These are phyloP conservation scores for Pseudopediastrum boryanum DNA, from an alignment of 139 green algal genomes.

Conservation along the genomic window DNA sequence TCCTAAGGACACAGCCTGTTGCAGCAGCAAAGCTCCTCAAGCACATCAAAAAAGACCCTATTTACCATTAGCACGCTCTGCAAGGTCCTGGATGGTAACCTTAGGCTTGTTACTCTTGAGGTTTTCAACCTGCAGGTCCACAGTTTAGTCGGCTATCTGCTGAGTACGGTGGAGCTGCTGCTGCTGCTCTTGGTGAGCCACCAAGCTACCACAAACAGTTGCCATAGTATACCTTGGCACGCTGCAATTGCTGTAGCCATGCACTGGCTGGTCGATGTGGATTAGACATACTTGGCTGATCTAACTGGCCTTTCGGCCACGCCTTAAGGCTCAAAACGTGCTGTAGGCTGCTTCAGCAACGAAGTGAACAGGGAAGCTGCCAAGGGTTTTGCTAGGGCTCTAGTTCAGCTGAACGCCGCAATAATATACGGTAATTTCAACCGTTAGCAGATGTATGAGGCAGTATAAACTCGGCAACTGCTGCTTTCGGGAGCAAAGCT, in stretches of 20 bases:
- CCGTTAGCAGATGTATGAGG: no score
- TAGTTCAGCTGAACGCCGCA: no score
- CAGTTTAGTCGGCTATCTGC: neutral
- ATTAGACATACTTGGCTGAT: conserved; percentile 33
- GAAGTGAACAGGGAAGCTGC: no score
- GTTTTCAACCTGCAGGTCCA: conserved; percentile 55
- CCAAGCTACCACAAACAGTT: no score
- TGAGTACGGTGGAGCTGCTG: neutral
- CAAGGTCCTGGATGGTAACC: conserved; percentile 73
- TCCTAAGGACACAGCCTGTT: neutral
- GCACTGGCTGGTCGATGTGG: conserved; percentile 32
- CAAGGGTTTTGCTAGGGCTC: no score
- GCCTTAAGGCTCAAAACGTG: no score
- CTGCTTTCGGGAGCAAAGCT: no score
- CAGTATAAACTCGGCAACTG: no score
- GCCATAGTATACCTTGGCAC: conserved; percentile 40
- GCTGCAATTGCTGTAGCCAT: conserved; percentile 36
- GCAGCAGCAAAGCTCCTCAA: neutral
- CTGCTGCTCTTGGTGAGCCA: neutral
- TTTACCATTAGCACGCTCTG: conserved; percentile 67
- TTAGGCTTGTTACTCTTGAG: conserved; percentile 54
- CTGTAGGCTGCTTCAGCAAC: no score
- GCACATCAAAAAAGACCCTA: neutral
- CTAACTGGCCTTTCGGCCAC: no score
- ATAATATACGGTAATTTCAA: no score